Percentiles rank a stretch among this genome's conserved stretches.
Evolutionary conservation across 257 asterid species (phyloP).

Genomic region (Thymus mandschuricus): DNA sequence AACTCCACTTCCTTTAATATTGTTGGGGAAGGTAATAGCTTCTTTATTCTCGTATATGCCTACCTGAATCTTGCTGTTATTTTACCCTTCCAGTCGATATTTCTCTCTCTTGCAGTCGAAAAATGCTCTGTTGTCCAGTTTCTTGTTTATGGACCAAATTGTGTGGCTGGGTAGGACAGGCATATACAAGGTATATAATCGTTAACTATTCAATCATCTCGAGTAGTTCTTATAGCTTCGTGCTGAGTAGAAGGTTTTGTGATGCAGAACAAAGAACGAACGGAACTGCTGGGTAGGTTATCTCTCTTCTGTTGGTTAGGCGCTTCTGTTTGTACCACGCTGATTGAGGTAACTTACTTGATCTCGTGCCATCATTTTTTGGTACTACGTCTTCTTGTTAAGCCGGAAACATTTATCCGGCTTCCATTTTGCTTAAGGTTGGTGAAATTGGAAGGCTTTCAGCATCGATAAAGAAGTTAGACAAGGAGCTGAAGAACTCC

Average conservation of each 20-base stretch:
- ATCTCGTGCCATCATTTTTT: slow-evolving; percentile 17
- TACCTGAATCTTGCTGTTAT: slow-evolving; percentile 17
- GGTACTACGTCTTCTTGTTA: neutral
- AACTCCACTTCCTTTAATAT: slow-evolving; percentile 82
- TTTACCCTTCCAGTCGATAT: slow-evolving; percentile 23
- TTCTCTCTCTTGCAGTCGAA: slow-evolving; percentile 65
- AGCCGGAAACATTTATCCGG: neutral
- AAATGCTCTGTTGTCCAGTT: slow-evolving; percentile 89
- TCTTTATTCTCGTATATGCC: neutral
- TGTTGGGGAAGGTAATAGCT: slow-evolving; percentile 84
- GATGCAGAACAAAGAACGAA: slow-evolving; percentile 80
- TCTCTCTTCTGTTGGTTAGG: slow-evolving; percentile 97
- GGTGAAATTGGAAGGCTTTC: slow-evolving; percentile 94
- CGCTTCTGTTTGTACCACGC: slow-evolving; percentile 70
- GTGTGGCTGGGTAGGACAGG: slow-evolving; percentile 96
- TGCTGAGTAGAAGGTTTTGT: slow-evolving; percentile 22
- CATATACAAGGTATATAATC: slow-evolving; percentile 73
- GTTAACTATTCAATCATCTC: neutral
- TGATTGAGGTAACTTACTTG: slow-evolving; percentile 68
- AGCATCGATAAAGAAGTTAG: slow-evolving; percentile 73
- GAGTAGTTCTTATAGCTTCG: neutral
- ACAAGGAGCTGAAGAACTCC: slow-evolving; percentile 70
- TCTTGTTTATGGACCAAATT: slow-evolving; percentile 96
- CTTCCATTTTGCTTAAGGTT: slow-evolving; percentile 46
- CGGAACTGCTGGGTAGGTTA: slow-evolving; percentile 80